These are phyloP conservation scores for Backusella westeae DNA, from an alignment of 192 early-diverging fungal genomes.

Conservation along the genomic window DNA sequence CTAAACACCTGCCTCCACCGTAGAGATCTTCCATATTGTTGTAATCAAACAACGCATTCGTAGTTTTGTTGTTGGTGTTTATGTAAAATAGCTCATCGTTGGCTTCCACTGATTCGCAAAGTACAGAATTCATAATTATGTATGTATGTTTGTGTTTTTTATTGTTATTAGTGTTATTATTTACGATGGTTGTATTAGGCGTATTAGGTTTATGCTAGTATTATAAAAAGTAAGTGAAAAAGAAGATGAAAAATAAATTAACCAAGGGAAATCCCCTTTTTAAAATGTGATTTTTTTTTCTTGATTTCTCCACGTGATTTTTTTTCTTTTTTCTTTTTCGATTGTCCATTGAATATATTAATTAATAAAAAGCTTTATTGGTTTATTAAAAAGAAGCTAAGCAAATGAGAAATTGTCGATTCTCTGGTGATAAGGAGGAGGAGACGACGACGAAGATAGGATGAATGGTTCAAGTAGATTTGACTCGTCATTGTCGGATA, in stretches of 20 bases:
- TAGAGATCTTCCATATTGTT: slow-evolving; percentile 8
- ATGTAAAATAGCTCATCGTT: slow-evolving; percentile 8
- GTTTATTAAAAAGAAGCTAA: neutral
- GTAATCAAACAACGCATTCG: neutral
- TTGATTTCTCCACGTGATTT: slow-evolving; percentile 1
- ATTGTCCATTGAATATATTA: neutral
- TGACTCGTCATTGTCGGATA: neutral
- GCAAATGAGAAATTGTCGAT: neutral
- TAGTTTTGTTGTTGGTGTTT: neutral
- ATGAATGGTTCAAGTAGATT: neutral
- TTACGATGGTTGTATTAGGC: neutral
- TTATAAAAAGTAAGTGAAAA: neutral
- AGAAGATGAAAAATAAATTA: neutral
- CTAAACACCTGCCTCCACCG: neutral
- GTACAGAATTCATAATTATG: neutral
- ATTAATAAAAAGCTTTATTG: neutral
- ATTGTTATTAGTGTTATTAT: neutral
- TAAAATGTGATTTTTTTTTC: neutral
- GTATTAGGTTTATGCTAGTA: neutral
- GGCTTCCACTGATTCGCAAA: slow-evolving; percentile 1
- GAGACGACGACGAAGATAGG: neutral
- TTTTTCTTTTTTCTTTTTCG: neutral
- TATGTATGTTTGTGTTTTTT: neutral
- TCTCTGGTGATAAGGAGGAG: neutral
- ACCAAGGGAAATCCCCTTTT: neutral